A percentile compares a stretch with the other conserved stretches of the same genome.
Conservation (phyloP, 2,329 filamentous ascomycete species). For the Talaromyces amestolkiae region DNA sequence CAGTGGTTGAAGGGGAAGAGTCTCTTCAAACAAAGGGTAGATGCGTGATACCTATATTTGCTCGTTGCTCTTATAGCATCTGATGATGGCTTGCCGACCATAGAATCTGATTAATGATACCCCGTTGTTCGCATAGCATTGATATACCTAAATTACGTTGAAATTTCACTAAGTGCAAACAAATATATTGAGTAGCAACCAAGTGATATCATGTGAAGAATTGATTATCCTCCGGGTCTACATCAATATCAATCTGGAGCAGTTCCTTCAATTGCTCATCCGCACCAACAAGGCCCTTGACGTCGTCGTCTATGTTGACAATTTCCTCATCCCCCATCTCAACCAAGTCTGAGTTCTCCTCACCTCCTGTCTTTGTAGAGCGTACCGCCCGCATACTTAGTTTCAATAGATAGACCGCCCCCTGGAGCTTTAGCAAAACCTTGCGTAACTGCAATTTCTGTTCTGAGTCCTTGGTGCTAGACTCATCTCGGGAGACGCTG, state of each 20-base stretch:
- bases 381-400: slow-evolving; percentile 25
- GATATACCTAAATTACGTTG: too few relatives aligned
- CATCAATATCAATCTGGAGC: slow-evolving; percentile 21
- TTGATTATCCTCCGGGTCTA: slow-evolving; percentile 12
- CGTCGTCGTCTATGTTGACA: slow-evolving; percentile 33
- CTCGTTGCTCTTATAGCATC: neutral
- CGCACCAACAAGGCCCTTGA: slow-evolving; percentile 36
- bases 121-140: neutral
- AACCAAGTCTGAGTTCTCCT: slow-evolving; percentile 26
- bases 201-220: slow-evolving; percentile 20
- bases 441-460: slow-evolving; percentile 29
- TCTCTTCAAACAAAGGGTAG: slow-evolving; percentile 82
- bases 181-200: neutral
- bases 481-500: slow-evolving; percentile 46
- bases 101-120: slow-evolving; percentile 1
- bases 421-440: slow-evolving; percentile 21
- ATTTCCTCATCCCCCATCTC: slow-evolving; percentile 24
- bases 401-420: slow-evolving; percentile 30
- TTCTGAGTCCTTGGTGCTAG: neutral
- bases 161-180: neutral
- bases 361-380: neutral
- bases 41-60: slow-evolving; percentile 22
- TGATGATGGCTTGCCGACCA: neutral
- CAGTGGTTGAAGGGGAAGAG: slow-evolving; percentile 96
- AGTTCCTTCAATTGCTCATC: slow-evolving; percentile 35